These are phyloP conservation scores for Diaporthe eres DNA, from an alignment of 2,329 filamentous ascomycete species.

Conservation along the genomic window DNA sequence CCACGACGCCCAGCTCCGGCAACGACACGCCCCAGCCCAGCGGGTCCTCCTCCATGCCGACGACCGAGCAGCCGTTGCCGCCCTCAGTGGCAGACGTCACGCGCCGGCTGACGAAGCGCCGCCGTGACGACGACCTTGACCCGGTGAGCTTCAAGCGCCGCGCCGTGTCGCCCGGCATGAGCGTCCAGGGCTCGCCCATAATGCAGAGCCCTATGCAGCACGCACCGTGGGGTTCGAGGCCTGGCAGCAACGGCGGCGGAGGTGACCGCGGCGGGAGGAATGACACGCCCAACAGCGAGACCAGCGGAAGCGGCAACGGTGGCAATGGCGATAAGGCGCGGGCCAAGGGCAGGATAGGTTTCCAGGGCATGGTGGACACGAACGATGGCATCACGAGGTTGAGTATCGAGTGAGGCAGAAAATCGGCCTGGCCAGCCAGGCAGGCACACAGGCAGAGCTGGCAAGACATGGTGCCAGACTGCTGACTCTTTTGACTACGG, in stretches of 20 bases:
- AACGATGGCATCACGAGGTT: conserved; percentile 96
- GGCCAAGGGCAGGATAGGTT: conserved; percentile 76
- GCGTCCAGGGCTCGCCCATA: conserved; percentile 89
- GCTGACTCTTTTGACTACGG: conserved; percentile 2
- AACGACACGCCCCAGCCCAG: conserved; percentile 56
- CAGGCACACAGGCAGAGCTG: background rate
- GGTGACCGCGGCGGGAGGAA: conserved; percentile 61
- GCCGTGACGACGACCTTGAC: conserved; percentile 92
- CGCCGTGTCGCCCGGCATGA: conserved; percentile 92
- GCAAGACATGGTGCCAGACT: background rate
- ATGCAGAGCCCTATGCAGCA: conserved; percentile 86
- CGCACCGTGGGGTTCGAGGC: conserved; percentile 75
- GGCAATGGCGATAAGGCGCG: conserved; percentile 61
- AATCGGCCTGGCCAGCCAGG: background rate
- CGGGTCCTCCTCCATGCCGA: conserved; percentile 49
- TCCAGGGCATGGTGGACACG: conserved; percentile 97
- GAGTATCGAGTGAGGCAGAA: conserved; percentile 82
- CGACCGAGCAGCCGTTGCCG: conserved; percentile 50
- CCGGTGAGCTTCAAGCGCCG: conserved; percentile 89
- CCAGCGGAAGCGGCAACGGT: conserved; percentile 51
- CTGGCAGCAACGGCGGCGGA: conserved; percentile 68
- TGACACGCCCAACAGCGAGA: conserved; percentile 62
- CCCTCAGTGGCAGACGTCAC: conserved; percentile 82
- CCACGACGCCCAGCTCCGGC: conserved; percentile 51
- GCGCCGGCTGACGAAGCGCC: conserved; percentile 80